Conservation (phyloP, 2,329 filamentous ascomycete species). For the Teratosphaeria zuluensis region DNA sequence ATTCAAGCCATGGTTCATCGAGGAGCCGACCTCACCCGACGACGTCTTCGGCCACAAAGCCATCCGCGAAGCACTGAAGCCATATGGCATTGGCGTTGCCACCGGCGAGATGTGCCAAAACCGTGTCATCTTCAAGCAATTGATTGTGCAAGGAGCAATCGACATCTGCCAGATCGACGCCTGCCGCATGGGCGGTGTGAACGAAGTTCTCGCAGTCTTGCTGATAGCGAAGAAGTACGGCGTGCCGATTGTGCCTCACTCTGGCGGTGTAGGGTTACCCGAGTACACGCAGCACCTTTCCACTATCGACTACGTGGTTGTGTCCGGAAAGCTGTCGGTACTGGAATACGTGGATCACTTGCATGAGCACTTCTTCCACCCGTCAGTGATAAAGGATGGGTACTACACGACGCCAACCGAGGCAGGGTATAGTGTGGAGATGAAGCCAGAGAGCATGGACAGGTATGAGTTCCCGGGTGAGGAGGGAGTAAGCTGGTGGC, state of each 20-base stretch:
- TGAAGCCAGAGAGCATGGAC: constrained; percentile 84
- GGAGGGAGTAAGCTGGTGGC: constrained; percentile 78
- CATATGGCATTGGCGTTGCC: constrained; percentile 70
- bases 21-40: constrained; percentile 84
- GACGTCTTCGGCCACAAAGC: constrained; percentile 83
- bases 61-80: constrained; percentile 67
- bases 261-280: constrained; percentile 77
- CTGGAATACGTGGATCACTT: constrained; percentile 89
- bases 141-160: constrained; percentile 68
- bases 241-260: constrained; percentile 80
- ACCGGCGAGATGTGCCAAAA: constrained; percentile 96
- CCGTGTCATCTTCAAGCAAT: constrained; percentile 87
- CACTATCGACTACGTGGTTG: constrained; percentile 86
- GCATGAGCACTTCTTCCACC: constrained; percentile 86
- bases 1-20: constrained; percentile 89
- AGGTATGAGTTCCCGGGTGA: constrained; percentile 66
- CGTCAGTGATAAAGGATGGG: constrained; percentile 68
- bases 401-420: constrained; percentile 80
- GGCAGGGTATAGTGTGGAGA: constrained; percentile 85
- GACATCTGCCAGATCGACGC: constrained; percentile 87
- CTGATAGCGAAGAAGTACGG: constrained; percentile 72
- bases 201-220: constrained; percentile 83
- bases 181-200: constrained; percentile 80
- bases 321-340: constrained; percentile 64
- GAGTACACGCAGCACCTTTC: constrained; percentile 91